These are phyloP conservation scores for Lantana camara DNA, from an alignment of 257 asterid genomes.

Conservation along the genomic window DNA sequence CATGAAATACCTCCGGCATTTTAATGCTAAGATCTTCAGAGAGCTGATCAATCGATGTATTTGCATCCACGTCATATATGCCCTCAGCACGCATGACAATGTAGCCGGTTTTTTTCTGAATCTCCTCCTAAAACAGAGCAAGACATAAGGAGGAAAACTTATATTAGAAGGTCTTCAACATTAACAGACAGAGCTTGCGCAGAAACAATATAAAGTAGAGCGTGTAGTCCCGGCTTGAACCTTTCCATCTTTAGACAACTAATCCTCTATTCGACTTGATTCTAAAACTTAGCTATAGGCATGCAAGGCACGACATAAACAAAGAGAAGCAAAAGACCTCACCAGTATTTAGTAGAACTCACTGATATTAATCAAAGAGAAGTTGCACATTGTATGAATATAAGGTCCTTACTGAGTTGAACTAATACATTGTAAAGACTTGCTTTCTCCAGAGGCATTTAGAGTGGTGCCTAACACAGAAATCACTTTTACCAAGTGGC, in stretches of 20 bases:
- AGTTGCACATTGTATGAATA: background rate
- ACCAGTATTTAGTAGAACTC: background rate
- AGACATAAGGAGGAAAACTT: background rate
- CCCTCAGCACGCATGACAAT: slow-evolving; percentile 98
- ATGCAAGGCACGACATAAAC: slow-evolving; percentile 7
- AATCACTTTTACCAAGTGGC: slow-evolving; percentile 14
- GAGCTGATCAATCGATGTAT: slow-evolving; percentile 94
- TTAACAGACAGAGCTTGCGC: slow-evolving; percentile 4
- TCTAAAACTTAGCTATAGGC: background rate
- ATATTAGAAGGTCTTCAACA: background rate
- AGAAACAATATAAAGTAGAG: no score
- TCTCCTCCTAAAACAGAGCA: slow-evolving; percentile 76
- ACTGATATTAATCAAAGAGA: slow-evolving; percentile 1
- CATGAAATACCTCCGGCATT: slow-evolving; percentile 81
- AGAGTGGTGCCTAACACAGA: slow-evolving; percentile 14
- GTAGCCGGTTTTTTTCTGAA: slow-evolving; percentile 96
- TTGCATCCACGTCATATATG: slow-evolving; percentile 94
- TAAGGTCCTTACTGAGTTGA: slow-evolving; percentile 5
- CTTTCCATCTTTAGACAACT: slow-evolving; percentile 11
- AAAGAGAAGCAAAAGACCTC: background rate
- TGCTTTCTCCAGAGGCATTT: slow-evolving; percentile 5
- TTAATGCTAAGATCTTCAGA: slow-evolving; percentile 93
- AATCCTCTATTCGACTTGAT: background rate
- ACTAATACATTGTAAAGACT: slow-evolving; percentile 12
- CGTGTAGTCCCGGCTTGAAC: slow-evolving; percentile 12